phyloP scores from a whole-genome alignment of 2,329 filamentous ascomycete genomes.

The Alternaria sp. region DNA sequence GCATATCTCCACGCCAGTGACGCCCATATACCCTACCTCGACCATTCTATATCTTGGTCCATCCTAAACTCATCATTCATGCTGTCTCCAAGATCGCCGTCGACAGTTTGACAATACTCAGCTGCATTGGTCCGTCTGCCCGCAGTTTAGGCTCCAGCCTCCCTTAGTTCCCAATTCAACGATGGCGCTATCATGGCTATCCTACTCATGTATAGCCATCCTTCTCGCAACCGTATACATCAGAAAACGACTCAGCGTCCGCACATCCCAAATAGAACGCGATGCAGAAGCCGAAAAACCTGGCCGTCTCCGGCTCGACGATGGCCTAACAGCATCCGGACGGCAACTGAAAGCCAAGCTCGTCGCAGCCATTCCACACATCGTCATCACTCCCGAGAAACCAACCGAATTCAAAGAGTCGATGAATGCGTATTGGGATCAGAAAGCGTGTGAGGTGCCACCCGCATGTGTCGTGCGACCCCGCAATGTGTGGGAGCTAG shows the following conservation, averaged over 20 bases:
- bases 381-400: slow-evolving; percentile 14
- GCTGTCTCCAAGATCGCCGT: not conserved
- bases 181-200: slow-evolving; percentile 1
- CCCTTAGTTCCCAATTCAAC: not conserved
- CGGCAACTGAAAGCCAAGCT: slow-evolving; percentile 18
- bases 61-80: not conserved
- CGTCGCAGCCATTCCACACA: slow-evolving; percentile 14
- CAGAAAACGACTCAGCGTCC: slow-evolving; percentile 12
- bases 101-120: not conserved
- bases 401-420: slow-evolving; percentile 7
- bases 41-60: not conserved
- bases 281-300: slow-evolving; percentile 16
- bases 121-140: not conserved
- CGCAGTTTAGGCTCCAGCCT: not conserved
- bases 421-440: slow-evolving; percentile 39
- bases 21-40: not conserved
- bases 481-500: slow-evolving; percentile 34
- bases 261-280: slow-evolving; percentile 13
- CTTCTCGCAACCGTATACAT: slow-evolving; percentile 8
- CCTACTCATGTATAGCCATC: slow-evolving; percentile 1
- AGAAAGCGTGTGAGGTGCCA: slow-evolving; percentile 42
- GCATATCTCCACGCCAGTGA: not conserved
- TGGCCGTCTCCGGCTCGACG: not conserved
- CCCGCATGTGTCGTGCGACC: slow-evolving; percentile 43
- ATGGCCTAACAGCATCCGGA: slow-evolving; percentile 10